Evolutionary conservation across 257 asterid species (phyloP), one percentile per base, ranked within the genome.

Genomic region (Perilla frutescens): DNA sequence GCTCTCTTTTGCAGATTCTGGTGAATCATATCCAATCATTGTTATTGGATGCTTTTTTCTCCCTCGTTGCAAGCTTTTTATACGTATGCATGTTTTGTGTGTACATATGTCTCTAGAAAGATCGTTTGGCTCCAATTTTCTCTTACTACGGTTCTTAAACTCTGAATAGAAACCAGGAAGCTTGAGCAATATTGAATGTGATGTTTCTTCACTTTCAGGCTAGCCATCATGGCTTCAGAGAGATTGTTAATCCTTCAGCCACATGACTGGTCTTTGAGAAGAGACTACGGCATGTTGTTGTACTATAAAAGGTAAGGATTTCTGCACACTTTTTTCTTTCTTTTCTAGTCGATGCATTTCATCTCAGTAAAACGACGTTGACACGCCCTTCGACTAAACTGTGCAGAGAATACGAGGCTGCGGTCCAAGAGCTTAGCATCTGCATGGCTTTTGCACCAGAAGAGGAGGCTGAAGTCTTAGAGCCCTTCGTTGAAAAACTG

Each of bases 401-500:
- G 11, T 59, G 51, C 88, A 93, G 98, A 87, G 91, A 91, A 68
- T 93, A 89, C 57, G 96, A 83, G 79, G 91, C 85, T 34, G 97
- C 97, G 1, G 92, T 93, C 39, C 96, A 87, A 86, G 98, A 93
- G 83, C 97, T 93, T 12, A 93, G 98, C 90, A 91, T 93, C 72
- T 93, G 96, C 81, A 88, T 93, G 98, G 97, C 91, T 31, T 91
- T 93, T 72, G 97, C 97, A 20, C 98, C 98, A 2, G 98, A 93
- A 77, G 97, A 91, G 76, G 96, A 93, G 74, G 88, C 89, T 0
- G 79, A 84, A 69, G 85, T 89, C 47, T 77, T 93, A 20, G 97
- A 89, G 69, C 88, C 92, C 26, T 93, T 93, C 58, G 90, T 91
- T 43, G 97, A 93, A 82, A 93, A 89, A 66, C 36, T 93, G 75